Conservation (phyloP, 192 early-diverging fungal species). For the Backusella westeae region DNA sequence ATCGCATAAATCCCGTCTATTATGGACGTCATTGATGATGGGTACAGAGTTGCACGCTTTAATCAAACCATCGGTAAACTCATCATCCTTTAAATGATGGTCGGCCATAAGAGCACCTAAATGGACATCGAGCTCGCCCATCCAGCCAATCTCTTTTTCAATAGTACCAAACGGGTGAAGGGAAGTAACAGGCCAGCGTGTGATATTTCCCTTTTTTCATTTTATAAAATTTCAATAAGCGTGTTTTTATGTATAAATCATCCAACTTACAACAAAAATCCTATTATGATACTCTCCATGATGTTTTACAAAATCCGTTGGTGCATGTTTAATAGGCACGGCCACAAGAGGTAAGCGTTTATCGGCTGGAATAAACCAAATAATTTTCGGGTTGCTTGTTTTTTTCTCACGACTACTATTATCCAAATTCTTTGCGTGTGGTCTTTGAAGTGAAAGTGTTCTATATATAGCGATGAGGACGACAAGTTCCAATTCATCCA, state of each 20-base stretch:
- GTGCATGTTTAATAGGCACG: slow-evolving; percentile 67
- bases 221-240: neutral
- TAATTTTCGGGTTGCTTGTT: slow-evolving; percentile 44
- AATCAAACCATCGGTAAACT: slow-evolving; percentile 70
- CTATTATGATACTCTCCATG: slow-evolving; percentile 52
- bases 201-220: slow-evolving; percentile 43
- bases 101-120: slow-evolving; percentile 75
- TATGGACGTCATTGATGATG: slow-evolving; percentile 73
- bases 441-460: slow-evolving; percentile 9
- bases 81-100: slow-evolving; percentile 64
- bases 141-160: slow-evolving; percentile 66
- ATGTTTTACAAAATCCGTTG: slow-evolving; percentile 61
- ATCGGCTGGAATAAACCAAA: slow-evolving; percentile 82
- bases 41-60: slow-evolving; percentile 70
- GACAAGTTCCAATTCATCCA: neutral
- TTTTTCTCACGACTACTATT: slow-evolving; percentile 32
- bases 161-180: slow-evolving; percentile 70
- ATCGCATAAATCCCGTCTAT: slow-evolving; percentile 64
- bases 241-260: too few relatives aligned
- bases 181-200: slow-evolving; percentile 61
- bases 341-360: slow-evolving; percentile 68
- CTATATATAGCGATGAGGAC: neutral
- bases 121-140: slow-evolving; percentile 77
- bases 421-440: neutral
- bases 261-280: slow-evolving; percentile 46